Percentiles rank a stretch among this genome's conserved stretches.
phyloP scores from a whole-genome alignment of 106 monocot species.

The Amphibolis antarctica region DNA sequence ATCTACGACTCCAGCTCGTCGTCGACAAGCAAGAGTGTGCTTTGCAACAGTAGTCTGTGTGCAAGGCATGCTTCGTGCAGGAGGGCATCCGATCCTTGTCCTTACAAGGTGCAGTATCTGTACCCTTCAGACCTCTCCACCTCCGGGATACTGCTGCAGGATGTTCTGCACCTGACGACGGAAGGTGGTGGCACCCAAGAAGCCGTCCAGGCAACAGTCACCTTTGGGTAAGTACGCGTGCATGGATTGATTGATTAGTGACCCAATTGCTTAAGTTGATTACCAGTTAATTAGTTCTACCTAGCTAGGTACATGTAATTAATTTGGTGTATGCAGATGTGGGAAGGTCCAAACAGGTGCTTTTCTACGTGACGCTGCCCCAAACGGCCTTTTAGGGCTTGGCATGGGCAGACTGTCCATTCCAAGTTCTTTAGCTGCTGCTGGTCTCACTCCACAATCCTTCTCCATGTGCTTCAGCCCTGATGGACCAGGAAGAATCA shows the following conservation, averaged over 20 bases:
- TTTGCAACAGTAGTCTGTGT: slow-evolving; percentile 60
- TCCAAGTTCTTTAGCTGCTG: slow-evolving; percentile 58
- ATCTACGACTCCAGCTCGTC: slow-evolving; percentile 54
- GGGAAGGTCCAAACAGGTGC: slow-evolving; percentile 69
- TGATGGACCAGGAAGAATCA: slow-evolving; percentile 60
- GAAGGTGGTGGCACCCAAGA: slow-evolving; percentile 23
- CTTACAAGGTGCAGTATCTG: slow-evolving; percentile 51
- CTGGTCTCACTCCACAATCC: slow-evolving; percentile 58
- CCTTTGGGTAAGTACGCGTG: slow-evolving; percentile 51
- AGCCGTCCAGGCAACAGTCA: slow-evolving; percentile 41
- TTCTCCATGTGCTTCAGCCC: slow-evolving; percentile 88
- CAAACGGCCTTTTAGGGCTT: slow-evolving; percentile 86
- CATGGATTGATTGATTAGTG: background rate
- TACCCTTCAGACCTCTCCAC: slow-evolving; percentile 55
- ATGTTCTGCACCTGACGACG: slow-evolving; percentile 61
- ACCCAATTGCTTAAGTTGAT: too few relatives aligned
- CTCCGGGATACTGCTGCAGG: slow-evolving; percentile 60
- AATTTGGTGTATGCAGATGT: slow-evolving; percentile 40
- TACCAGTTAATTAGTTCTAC: too few relatives aligned
- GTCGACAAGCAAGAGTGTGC: slow-evolving; percentile 49
- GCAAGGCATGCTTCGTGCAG: slow-evolving; percentile 31
- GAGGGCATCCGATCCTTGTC: slow-evolving; percentile 22
- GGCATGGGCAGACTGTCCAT: slow-evolving; percentile 65
- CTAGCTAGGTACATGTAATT: background rate
- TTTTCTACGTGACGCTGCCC: slow-evolving; percentile 61